phyloP scores from a whole-genome alignment of 179 eudicot species.

The Monotropa hypopitys region DNA sequence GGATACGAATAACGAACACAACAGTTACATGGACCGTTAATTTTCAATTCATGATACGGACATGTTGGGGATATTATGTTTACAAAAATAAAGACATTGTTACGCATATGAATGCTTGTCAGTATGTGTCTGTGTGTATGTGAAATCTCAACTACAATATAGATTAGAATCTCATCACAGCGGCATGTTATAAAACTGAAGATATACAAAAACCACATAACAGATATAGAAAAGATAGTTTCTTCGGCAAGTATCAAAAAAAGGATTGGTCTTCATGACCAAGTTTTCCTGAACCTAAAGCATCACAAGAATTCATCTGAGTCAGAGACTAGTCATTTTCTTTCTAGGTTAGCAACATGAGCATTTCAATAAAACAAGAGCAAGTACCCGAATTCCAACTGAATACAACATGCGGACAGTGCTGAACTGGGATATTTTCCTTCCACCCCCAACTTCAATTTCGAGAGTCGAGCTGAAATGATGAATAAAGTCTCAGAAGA shows the following conservation, averaged over 20 bases:
- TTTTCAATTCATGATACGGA: background rate
- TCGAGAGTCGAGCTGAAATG: slow-evolving; percentile 60
- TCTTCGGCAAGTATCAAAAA: too few species aligned
- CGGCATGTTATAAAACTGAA: too few species aligned
- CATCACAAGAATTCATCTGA: background rate
- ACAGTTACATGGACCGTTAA: background rate
- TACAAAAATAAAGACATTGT: background rate
- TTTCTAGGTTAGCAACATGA: background rate
- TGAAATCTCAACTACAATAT: background rate
- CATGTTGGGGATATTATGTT: background rate
- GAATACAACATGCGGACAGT: slow-evolving; percentile 77
- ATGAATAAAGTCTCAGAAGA: slow-evolving; percentile 7
- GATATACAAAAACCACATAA: background rate
- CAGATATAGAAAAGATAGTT: too few species aligned
- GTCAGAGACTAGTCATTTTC: background rate
- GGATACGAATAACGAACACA: background rate
- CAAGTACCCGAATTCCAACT: slow-evolving; percentile 75
- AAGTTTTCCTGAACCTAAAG: background rate
- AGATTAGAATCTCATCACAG: background rate
- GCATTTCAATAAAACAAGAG: background rate
- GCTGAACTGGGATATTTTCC: slow-evolving; percentile 77
- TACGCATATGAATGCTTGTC: background rate
- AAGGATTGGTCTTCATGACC: background rate
- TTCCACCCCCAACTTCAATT: slow-evolving; percentile 91
- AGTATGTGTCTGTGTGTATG: background rate